These are phyloP conservation scores for Chlorociboria aeruginascens DNA, from an alignment of 495 filamentous ascomycete genomes.

Conservation along the genomic window DNA sequence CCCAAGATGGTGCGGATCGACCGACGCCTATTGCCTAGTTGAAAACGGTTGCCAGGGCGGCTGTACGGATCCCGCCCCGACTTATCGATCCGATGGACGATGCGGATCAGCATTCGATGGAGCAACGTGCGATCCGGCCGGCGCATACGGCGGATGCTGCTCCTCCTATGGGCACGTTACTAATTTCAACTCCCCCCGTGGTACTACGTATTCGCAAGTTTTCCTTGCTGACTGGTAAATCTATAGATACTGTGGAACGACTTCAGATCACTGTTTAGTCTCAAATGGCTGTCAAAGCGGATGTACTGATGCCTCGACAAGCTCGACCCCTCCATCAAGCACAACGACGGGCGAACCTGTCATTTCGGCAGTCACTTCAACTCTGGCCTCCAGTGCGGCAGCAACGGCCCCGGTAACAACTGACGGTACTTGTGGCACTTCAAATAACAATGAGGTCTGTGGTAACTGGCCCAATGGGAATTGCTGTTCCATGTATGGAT, in stretches of 20 bases:
- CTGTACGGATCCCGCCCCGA: background rate
- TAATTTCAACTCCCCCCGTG: background rate
- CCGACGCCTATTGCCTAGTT: too few species aligned
- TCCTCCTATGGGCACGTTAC: slow-evolving; percentile 14
- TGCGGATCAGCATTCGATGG: slow-evolving; percentile 4
- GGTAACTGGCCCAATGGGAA: slow-evolving; percentile 35
- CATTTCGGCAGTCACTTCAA: slow-evolving; percentile 18
- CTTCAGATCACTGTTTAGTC: slow-evolving; percentile 13
- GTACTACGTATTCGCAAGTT: background rate
- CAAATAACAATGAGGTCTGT: slow-evolving; percentile 32
- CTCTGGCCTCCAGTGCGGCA: slow-evolving; percentile 11
- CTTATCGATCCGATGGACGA: too few species aligned
- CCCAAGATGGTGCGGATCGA: background rate
- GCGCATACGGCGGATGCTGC: slow-evolving; percentile 19
- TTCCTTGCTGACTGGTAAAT: background rate
- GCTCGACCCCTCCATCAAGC: background rate
- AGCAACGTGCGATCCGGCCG: slow-evolving; percentile 16
- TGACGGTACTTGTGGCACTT: slow-evolving; percentile 37
- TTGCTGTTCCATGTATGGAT: slow-evolving; percentile 41
- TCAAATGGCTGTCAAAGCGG: slow-evolving; percentile 22
- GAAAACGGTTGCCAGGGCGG: too few species aligned
- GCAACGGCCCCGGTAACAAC: slow-evolving; percentile 24
- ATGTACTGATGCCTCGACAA: slow-evolving; percentile 1
- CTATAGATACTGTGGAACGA: slow-evolving; percentile 19
- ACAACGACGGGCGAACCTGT: slow-evolving; percentile 26